phyloP scores from a whole-genome alignment of 306 rosid genomes.

The Trichosanthes cucumerina region DNA sequence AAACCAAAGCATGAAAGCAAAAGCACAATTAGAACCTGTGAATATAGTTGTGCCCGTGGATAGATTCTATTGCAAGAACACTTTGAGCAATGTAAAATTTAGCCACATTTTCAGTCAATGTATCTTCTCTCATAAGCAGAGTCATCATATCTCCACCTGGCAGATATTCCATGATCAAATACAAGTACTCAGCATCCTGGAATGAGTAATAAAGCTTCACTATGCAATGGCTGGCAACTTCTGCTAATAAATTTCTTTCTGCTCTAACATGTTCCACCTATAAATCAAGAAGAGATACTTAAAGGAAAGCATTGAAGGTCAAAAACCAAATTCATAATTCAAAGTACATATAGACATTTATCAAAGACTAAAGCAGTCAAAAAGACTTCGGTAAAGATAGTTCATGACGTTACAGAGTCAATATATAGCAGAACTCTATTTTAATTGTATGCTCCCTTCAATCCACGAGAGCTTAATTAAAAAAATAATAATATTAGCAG shows the following conservation, averaged over 20 bases:
- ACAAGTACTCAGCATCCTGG: constrained; percentile 86
- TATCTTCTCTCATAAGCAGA: constrained; percentile 90
- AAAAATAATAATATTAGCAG: neutral
- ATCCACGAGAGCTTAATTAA: neutral
- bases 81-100: constrained; percentile 95
- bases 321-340: neutral
- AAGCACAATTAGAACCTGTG: constrained; percentile 54
- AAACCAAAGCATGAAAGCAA: neutral
- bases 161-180: constrained; percentile 94
- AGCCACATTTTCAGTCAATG: constrained; percentile 72
- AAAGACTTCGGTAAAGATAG: neutral
- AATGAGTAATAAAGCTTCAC: constrained; percentile 97
- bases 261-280: constrained; percentile 99
- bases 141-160: constrained; percentile 99
- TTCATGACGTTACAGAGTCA: neutral
- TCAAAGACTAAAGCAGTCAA: neutral
- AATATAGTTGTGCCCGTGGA: constrained; percentile 88
- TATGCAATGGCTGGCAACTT: constrained; percentile 97
- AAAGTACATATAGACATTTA: neutral
- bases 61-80: constrained; percentile 93
- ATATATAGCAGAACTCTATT: neutral
- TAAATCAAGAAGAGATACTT: neutral
- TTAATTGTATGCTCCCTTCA: neutral
- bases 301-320: neutral
- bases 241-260: constrained; percentile 95